Conservation (phyloP, 192 early-diverging fungal species). For the Pilaira anomala region DNA sequence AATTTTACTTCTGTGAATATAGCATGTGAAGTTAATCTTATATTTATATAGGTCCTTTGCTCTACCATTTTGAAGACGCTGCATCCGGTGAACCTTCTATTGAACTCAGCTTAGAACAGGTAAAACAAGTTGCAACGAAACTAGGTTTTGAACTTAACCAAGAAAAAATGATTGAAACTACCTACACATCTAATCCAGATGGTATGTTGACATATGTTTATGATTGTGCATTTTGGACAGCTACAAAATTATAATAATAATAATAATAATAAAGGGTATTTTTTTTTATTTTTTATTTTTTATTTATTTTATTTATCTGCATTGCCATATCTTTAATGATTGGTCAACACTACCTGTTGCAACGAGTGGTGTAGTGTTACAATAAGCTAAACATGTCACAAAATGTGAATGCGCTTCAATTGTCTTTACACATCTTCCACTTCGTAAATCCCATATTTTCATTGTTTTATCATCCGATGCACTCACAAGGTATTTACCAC, state of each 20-base stretch:
- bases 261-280: too few species aligned
- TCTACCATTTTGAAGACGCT: conserved; percentile 94
- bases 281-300: not conserved
- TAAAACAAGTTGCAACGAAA: conserved; percentile 54
- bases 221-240: conserved; percentile 68
- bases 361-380: conserved; percentile 61
- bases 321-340: conserved; percentile 74
- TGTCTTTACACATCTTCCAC: conserved; percentile 77
- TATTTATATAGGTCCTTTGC: conserved; percentile 61
- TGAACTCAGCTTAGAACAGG: conserved; percentile 84
- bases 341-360: conserved; percentile 87
- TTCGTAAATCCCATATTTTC: conserved; percentile 83
- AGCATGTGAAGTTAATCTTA: conserved; percentile 27
- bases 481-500: conserved; percentile 76
- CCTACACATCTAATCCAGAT: conserved; percentile 73
- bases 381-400: conserved; percentile 79
- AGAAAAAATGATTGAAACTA: conserved; percentile 55
- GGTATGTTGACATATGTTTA: conserved; percentile 86
- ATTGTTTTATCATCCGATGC: conserved; percentile 91
- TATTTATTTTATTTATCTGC: conserved; percentile 38
- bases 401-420: conserved; percentile 88
- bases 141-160: conserved; percentile 76
- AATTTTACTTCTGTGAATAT: conserved; percentile 45
- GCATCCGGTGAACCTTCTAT: conserved; percentile 70
- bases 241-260: conserved; percentile 39